phyloP scores from a whole-genome alignment of 345 rosid genomes.

The Aquilaria malaccensis region DNA sequence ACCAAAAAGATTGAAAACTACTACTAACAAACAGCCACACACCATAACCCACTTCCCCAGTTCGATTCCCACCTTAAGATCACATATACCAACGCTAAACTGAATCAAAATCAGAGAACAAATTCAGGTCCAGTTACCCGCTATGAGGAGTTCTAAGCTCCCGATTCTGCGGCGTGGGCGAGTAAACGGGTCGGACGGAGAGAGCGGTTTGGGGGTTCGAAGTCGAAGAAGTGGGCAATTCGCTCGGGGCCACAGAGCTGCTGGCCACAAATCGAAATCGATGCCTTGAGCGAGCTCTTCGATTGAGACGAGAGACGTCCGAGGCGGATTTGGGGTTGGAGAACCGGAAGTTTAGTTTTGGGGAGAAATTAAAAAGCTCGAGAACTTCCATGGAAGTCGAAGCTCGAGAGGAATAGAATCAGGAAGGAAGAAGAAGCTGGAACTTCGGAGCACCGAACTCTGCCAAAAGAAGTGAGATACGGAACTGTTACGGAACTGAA shows the following conservation, averaged over 20 bases:
- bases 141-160: slow-evolving; percentile 90
- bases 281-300: slow-evolving; percentile 14
- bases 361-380: slow-evolving; percentile 14
- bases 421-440: no score
- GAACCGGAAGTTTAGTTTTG: slow-evolving; percentile 10
- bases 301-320: background rate
- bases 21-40: no score
- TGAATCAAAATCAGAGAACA: background rate
- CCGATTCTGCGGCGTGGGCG: slow-evolving; percentile 60
- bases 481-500: no score
- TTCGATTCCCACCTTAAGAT: background rate
- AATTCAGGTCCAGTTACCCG: slow-evolving; percentile 37
- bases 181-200: slow-evolving; percentile 46
- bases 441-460: no score
- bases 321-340: background rate
- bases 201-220: slow-evolving; percentile 1
- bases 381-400: slow-evolving; percentile 4
- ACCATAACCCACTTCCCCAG: background rate
- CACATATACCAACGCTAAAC: background rate
- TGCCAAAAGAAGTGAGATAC: no score
- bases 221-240: slow-evolving; percentile 7
- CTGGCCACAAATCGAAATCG: slow-evolving; percentile 22
- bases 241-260: slow-evolving; percentile 19
- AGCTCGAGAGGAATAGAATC: no score
- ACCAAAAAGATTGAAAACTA: background rate